Evolutionary conservation across 2,329 filamentous ascomycete species (phyloP).

Genomic region (Colletotrichum scovillei): DNA sequence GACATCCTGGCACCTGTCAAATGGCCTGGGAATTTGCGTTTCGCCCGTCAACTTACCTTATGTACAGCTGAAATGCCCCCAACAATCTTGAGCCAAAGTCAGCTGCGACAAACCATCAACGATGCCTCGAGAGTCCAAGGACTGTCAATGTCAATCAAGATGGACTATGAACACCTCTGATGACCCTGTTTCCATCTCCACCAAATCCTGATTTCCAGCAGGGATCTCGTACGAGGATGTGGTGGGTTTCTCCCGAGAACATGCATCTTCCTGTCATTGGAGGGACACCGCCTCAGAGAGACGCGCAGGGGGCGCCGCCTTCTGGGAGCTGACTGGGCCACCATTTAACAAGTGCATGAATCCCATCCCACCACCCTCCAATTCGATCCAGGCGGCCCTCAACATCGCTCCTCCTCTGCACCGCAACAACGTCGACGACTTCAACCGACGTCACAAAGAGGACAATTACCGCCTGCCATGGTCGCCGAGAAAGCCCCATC

Average conservation of each 20-base stretch:
- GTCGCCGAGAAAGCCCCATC: slow-evolving; percentile 19
- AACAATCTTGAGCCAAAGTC: neutral
- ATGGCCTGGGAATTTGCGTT: neutral
- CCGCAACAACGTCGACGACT: too few relatives aligned
- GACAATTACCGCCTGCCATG: neutral
- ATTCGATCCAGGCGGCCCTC: neutral
- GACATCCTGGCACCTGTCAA: neutral
- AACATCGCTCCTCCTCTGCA: neutral
- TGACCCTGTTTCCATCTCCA: neutral
- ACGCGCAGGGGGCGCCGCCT: slow-evolving; percentile 18
- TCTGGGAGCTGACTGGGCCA: slow-evolving; percentile 1
- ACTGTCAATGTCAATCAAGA: neutral
- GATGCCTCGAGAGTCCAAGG: neutral
- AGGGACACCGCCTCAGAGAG: slow-evolving; percentile 28
- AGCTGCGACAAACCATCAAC: neutral
- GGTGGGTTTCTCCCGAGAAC: slow-evolving; percentile 32
- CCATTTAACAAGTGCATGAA: slow-evolving; percentile 25
- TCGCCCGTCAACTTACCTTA: neutral
- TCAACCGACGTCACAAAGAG: neutral
- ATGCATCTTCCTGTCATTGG: slow-evolving; percentile 17
- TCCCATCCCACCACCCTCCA: slow-evolving; percentile 3
- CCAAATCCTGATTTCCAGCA: slow-evolving; percentile 3
- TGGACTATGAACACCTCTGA: neutral
- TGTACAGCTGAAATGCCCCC: neutral
- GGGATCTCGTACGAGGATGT: slow-evolving; percentile 5